phyloP scores from a whole-genome alignment of 169 alveolate genomes.

The Babesia ovata region DNA sequence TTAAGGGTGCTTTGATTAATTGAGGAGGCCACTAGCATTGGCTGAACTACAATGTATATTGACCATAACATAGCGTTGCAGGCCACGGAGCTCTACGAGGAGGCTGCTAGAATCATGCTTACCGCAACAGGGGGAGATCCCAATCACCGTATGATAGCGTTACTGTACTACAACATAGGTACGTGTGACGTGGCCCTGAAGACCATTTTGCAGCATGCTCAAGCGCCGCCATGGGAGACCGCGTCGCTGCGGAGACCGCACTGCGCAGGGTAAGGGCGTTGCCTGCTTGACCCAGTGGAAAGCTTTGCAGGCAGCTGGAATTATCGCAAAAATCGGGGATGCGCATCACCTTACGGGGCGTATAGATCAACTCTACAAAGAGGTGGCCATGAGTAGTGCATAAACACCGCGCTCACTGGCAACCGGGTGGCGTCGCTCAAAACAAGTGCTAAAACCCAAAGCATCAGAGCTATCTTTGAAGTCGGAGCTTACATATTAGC shows the following conservation, averaged over 20 bases:
- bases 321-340: constrained; percentile 58
- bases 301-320: constrained; percentile 29
- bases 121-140: constrained; percentile 64
- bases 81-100: constrained; percentile 51
- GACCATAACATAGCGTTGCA: neutral
- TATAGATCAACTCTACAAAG: constrained; percentile 32
- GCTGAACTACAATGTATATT: too few species aligned
- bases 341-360: constrained; percentile 36
- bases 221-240: constrained; percentile 19
- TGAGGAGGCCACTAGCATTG: too few species aligned
- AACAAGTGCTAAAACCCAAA: too few species aligned
- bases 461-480: too few species aligned
- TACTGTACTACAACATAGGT: constrained; percentile 58
- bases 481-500: too few species aligned
- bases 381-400: constrained; percentile 6
- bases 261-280: constrained; percentile 26
- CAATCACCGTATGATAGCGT: constrained; percentile 56
- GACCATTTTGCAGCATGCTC: constrained; percentile 23
- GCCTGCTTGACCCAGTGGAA: neutral
- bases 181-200: neutral
- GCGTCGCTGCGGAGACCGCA: constrained; percentile 35
- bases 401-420: too few species aligned
- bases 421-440: too few species aligned
- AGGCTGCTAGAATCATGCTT: constrained; percentile 50
- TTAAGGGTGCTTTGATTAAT: too few species aligned